These are phyloP conservation scores for Sordariomycetes sp. DNA, from an alignment of 2,329 filamentous ascomycete species.

Conservation along the genomic window DNA sequence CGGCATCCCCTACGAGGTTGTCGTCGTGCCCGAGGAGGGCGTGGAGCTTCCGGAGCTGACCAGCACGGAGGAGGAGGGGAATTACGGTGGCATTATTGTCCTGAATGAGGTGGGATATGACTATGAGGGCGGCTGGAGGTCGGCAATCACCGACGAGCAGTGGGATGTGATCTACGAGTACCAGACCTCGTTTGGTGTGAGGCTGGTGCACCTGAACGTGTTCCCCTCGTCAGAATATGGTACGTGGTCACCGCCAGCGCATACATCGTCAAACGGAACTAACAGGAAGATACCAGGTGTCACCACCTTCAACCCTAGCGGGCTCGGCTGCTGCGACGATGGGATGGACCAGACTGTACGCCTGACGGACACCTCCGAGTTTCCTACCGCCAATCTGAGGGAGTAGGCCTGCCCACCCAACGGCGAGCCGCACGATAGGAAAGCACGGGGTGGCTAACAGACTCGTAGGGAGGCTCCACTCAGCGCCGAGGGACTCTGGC, in stretches of 20 bases:
- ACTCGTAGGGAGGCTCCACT: slow-evolving; percentile 26
- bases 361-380: slow-evolving; percentile 40
- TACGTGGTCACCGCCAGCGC: slow-evolving; percentile 11
- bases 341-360: slow-evolving; percentile 39
- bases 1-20: slow-evolving; percentile 45
- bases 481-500: slow-evolving; percentile 41
- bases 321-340: slow-evolving; percentile 31
- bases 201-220: slow-evolving; percentile 50
- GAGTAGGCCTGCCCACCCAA: slow-evolving; percentile 14
- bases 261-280: background rate
- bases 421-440: background rate
- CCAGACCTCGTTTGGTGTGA: slow-evolving; percentile 44
- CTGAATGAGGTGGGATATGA: slow-evolving; percentile 43
- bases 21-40: slow-evolving; percentile 43
- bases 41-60: slow-evolving; percentile 41
- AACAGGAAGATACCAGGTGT: background rate
- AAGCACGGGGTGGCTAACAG: background rate
- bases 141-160: slow-evolving; percentile 44
- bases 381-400: slow-evolving; percentile 42
- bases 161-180: slow-evolving; percentile 46
- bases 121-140: slow-evolving; percentile 34
- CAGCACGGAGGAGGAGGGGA: slow-evolving; percentile 33
- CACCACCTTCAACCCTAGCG: slow-evolving; percentile 1
- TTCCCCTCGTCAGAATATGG: slow-evolving; percentile 42
- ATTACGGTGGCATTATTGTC: slow-evolving; percentile 50